Percentiles rank a stretch among this genome's conserved stretches.
Conservation (phyloP, 306 rosid species). For the Gynostemma pentaphyllum region DNA sequence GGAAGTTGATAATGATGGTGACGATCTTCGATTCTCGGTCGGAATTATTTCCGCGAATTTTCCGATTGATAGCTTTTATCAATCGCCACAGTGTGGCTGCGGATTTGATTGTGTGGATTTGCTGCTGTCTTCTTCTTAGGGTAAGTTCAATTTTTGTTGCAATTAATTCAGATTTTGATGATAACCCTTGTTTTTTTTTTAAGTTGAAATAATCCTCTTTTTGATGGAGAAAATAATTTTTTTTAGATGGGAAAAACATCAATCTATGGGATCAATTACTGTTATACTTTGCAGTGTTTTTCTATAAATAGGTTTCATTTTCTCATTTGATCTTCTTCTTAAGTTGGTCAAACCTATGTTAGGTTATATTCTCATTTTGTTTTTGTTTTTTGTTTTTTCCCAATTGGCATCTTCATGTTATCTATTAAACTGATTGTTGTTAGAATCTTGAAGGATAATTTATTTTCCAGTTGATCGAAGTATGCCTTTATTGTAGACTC, state of each 20-base stretch:
- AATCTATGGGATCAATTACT: neutral
- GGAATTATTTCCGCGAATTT: constrained; percentile 38
- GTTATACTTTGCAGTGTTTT: neutral
- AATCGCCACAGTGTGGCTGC: constrained; percentile 55
- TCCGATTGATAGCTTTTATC: constrained; percentile 23
- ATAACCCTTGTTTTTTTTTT: neutral
- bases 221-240: neutral
- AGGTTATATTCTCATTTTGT: neutral
- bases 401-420: neutral
- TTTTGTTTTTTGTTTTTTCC: neutral
- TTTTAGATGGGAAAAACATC: neutral
- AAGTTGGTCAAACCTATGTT: neutral
- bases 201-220: neutral
- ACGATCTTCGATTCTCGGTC: constrained; percentile 33
- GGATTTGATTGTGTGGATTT: constrained; percentile 21
- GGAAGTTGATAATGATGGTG: constrained; percentile 24
- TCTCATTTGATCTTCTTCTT: neutral
- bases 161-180: no score
- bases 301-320: neutral
- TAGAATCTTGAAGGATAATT: neutral
- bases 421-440: neutral
- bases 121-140: constrained; percentile 5
- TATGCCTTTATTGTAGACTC: neutral
- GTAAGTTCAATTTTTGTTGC: neutral
- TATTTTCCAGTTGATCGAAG: neutral